Conservation (phyloP, 306 rosid genomes). For the Leucaena leucocephala region DNA sequence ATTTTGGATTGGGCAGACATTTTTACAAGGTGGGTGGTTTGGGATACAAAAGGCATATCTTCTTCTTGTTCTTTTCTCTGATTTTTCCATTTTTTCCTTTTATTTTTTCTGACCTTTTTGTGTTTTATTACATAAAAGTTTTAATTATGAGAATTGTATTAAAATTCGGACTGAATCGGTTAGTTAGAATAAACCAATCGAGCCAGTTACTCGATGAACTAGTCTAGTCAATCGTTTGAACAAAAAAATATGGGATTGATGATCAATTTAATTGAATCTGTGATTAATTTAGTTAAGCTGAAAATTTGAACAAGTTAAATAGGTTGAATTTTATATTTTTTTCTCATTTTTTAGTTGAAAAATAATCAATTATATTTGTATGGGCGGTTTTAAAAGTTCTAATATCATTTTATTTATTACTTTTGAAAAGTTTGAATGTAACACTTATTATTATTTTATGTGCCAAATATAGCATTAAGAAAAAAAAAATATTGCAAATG, state of each 20-base stretch:
- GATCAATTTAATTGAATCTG: no score
- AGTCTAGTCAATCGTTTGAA: no score
- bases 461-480: background rate
- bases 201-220: no score
- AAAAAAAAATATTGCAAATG: no score
- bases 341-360: no score
- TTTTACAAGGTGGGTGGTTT: conserved; percentile 46
- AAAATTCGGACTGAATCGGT: no score
- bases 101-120: conserved; percentile 5
- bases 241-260: no score
- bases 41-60: conserved; percentile 80
- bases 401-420: background rate
- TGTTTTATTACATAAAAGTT: background rate
- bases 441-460: background rate
- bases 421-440: background rate
- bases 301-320: no score
- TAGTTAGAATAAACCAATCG: no score
- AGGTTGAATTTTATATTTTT: no score
- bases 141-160: background rate
- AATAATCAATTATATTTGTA: no score
- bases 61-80: conserved; percentile 49
- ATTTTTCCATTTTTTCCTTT: background rate
- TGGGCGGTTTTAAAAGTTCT: background rate
- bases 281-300: no score
- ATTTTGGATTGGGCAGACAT: conserved; percentile 37